A percentile compares a stretch with the other conserved stretches of the same genome.
These are phyloP conservation scores for Hibiscus trionum DNA, from an alignment of 345 rosid genomes.

Conservation along the genomic window DNA sequence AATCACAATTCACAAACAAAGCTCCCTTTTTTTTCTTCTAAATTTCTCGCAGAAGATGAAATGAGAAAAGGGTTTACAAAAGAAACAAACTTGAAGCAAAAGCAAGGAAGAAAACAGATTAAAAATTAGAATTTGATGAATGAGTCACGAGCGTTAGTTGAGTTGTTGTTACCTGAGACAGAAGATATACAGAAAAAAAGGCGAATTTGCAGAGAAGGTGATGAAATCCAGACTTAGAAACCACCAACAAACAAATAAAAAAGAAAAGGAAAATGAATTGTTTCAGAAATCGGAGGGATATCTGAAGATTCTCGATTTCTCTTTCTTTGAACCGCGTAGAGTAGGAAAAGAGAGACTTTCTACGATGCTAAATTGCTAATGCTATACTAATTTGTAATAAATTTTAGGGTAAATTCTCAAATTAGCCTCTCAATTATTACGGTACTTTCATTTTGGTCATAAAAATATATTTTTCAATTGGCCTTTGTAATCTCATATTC, in stretches of 20 bases:
- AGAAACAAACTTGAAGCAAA: slow-evolving; percentile 14
- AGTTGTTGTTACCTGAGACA: neutral
- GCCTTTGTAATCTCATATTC: too few species aligned
- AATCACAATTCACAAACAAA: neutral
- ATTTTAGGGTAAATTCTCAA: too few species aligned
- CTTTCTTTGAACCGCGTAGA: slow-evolving; percentile 10
- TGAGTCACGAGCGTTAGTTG: slow-evolving; percentile 6
- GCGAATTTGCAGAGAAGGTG: slow-evolving; percentile 8
- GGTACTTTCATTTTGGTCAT: too few species aligned
- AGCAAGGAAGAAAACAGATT: neutral
- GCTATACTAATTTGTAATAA: neutral
- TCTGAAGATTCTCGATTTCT: neutral
- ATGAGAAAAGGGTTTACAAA: neutral
- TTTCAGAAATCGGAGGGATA: neutral
- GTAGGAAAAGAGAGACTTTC: neutral
- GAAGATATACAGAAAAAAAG: neutral
- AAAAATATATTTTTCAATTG: too few species aligned
- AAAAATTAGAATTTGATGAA: neutral
- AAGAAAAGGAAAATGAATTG: neutral
- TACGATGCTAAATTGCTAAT: slow-evolving; percentile 8
- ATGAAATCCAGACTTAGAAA: neutral
- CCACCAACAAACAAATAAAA: neutral
- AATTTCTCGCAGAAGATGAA: neutral
- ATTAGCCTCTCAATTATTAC: too few species aligned
- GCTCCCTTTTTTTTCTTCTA: neutral